Evolutionary conservation across 768 basidiomycete genomes (phyloP).

Genomic region (Hypholoma fasciculare): DNA sequence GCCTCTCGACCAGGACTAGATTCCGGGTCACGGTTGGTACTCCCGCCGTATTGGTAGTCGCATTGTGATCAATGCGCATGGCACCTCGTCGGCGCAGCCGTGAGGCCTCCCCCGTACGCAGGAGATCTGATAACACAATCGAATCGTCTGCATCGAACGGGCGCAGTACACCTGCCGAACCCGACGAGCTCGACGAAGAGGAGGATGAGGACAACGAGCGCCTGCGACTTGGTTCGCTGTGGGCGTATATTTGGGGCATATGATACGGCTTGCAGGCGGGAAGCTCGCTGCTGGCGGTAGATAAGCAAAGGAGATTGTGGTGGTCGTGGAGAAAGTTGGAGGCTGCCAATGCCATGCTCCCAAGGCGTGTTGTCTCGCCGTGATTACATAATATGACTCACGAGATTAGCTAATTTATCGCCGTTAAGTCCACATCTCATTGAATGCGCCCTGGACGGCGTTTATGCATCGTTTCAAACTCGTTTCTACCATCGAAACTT

Average conservation of each 20-base stretch:
- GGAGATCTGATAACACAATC: constrained; percentile 71
- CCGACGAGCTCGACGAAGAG: constrained; percentile 10
- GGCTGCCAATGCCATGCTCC: background rate
- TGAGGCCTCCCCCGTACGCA: constrained; percentile 74
- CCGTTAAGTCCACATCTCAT: background rate
- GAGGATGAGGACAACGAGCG: constrained; percentile 2
- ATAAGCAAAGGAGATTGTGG: constrained; percentile 1
- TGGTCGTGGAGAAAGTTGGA: constrained; percentile 3
- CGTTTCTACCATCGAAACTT: background rate
- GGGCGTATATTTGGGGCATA: constrained; percentile 17
- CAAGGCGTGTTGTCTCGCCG: background rate
- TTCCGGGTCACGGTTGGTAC: constrained; percentile 9
- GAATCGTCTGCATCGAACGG: constrained; percentile 57
- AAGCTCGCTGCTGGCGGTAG: background rate
- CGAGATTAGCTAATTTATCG: background rate
- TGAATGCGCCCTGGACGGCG: background rate
- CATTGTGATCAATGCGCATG: constrained; percentile 54
- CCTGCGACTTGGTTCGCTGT: constrained; percentile 3
- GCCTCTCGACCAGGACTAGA: constrained; percentile 17
- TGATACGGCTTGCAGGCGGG: background rate
- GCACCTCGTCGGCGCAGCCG: constrained; percentile 73
- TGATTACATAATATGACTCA: constrained; percentile 1
- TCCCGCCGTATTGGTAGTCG: constrained; percentile 4
- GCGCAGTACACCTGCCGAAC: constrained; percentile 3
- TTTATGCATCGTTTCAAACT: background rate